phyloP scores from a whole-genome alignment of 2,329 filamentous ascomycete genomes.

The Aspergillus terreus region DNA sequence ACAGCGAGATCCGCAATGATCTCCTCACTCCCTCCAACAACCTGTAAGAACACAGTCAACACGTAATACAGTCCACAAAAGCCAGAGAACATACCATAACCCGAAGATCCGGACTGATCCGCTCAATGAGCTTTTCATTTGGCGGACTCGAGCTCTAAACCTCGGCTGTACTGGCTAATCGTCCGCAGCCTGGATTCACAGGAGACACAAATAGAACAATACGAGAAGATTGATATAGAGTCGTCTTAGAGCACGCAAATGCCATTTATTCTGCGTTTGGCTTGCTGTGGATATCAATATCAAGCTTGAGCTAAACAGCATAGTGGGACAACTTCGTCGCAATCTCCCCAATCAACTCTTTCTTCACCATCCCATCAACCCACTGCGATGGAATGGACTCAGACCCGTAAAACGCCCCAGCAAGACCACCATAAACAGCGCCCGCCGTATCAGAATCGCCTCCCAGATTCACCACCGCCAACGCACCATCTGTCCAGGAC shows the following conservation, averaged over 20 bases:
- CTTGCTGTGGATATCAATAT: neutral
- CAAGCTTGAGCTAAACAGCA: neutral
- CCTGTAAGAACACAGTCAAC: neutral
- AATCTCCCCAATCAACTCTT: conserved; percentile 13
- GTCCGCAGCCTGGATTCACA: too few relatives aligned
- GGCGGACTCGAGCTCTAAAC: neutral
- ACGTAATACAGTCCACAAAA: neutral
- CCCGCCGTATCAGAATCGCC: conserved; percentile 45
- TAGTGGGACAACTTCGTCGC: neutral
- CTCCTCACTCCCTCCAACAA: conserved; percentile 4
- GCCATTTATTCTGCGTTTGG: neutral
- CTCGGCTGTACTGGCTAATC: neutral
- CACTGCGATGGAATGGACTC: conserved; percentile 31
- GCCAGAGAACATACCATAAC: neutral
- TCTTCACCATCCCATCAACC: conserved; percentile 25
- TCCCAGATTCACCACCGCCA: conserved; percentile 41
- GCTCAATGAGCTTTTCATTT: neutral
- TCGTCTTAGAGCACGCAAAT: neutral
- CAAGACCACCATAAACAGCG: conserved; percentile 43
- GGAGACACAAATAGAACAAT: too few relatives aligned
- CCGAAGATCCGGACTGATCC: conserved; percentile 5
- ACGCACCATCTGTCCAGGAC: conserved; percentile 35
- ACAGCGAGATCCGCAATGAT: conserved; percentile 2
- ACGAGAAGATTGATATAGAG: too few relatives aligned
- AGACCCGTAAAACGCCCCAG: conserved; percentile 39